A percentile compares a stretch with the other conserved stretches of the same genome.
These are phyloP conservation scores for Biscogniauxia mediterranea DNA, from an alignment of 2,329 filamentous ascomycete genomes.

Conservation along the genomic window DNA sequence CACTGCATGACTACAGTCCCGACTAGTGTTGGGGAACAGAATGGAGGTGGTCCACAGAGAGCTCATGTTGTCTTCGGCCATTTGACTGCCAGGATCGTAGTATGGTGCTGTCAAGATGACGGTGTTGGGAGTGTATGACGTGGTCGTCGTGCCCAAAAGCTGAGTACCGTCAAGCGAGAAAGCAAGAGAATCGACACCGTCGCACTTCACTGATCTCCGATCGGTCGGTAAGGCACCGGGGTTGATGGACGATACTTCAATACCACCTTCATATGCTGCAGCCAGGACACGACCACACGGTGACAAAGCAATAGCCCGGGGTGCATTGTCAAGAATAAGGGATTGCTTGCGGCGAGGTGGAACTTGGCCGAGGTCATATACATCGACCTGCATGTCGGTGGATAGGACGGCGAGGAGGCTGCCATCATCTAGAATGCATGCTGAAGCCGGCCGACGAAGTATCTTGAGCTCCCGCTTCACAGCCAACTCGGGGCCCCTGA, in stretches of 20 bases:
- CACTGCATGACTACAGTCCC: slow-evolving; percentile 74
- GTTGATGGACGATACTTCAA: slow-evolving; percentile 78
- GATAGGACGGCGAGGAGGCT: slow-evolving; percentile 75
- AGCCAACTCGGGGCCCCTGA: slow-evolving; percentile 55
- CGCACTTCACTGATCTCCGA: slow-evolving; percentile 74
- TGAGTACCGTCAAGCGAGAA: slow-evolving; percentile 80
- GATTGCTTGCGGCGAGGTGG: slow-evolving; percentile 71
- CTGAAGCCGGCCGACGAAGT: slow-evolving; percentile 69
- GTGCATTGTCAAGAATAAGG: slow-evolving; percentile 74
- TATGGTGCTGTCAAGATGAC: slow-evolving; percentile 79
- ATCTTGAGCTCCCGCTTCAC: slow-evolving; percentile 80
- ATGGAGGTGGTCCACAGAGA: slow-evolving; percentile 85
- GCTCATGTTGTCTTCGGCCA: slow-evolving; percentile 66
- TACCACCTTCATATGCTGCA: slow-evolving; percentile 82
- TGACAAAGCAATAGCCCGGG: slow-evolving; percentile 75
- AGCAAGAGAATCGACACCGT: slow-evolving; percentile 68
- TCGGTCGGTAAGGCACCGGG: slow-evolving; percentile 63
- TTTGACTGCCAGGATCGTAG: slow-evolving; percentile 67
- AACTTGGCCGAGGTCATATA: slow-evolving; percentile 69
- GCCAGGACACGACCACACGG: slow-evolving; percentile 80
- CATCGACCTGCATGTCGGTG: slow-evolving; percentile 77
- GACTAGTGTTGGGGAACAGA: slow-evolving; percentile 76
- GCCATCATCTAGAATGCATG: slow-evolving; percentile 77
- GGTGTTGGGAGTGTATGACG: slow-evolving; percentile 63
- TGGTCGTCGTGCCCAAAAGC: slow-evolving; percentile 70